Percentiles rank a stretch among this genome's conserved stretches.
Evolutionary conservation across 2,329 filamentous ascomycete species (phyloP).

Genomic region (Fusarium sp.): DNA sequence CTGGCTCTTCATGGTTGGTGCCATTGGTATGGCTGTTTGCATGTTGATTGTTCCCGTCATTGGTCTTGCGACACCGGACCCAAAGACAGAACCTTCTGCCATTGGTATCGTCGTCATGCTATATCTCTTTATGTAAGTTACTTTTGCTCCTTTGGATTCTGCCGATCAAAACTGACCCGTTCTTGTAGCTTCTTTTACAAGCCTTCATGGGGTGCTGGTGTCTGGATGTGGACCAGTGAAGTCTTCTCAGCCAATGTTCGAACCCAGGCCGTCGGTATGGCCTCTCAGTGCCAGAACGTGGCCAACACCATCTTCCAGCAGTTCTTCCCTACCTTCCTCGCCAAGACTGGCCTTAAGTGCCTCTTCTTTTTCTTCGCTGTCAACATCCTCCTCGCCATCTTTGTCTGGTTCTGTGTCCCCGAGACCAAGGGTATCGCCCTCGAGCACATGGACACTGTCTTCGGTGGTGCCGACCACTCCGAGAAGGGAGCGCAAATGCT

Average conservation of each 20-base stretch:
- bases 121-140: conserved; percentile 65
- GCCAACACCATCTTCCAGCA: conserved; percentile 76
- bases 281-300: conserved; percentile 68
- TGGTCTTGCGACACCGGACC: conserved; percentile 62
- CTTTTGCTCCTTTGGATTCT: background rate
- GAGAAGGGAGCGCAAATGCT: conserved; percentile 47
- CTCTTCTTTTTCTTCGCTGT: conserved; percentile 50
- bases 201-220: conserved; percentile 75
- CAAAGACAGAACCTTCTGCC: conserved; percentile 68
- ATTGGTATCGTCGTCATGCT: conserved; percentile 76
- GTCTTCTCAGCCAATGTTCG: conserved; percentile 79
- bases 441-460: conserved; percentile 72
- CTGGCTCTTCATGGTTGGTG: conserved; percentile 75
- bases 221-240: conserved; percentile 78
- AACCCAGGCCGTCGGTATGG: conserved; percentile 77
- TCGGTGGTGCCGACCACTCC: conserved; percentile 54
- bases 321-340: conserved; percentile 75
- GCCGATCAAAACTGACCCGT: background rate
- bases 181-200: conserved; percentile 69
- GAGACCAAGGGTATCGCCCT: conserved; percentile 67
- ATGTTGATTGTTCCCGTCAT: conserved; percentile 71
- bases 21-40: conserved; percentile 74
- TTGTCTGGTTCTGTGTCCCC: conserved; percentile 63
- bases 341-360: conserved; percentile 61
- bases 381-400: conserved; percentile 59